These are phyloP conservation scores for Verticillium dahliae DNA, from an alignment of 2,329 filamentous ascomycete genomes.

Conservation along the genomic window DNA sequence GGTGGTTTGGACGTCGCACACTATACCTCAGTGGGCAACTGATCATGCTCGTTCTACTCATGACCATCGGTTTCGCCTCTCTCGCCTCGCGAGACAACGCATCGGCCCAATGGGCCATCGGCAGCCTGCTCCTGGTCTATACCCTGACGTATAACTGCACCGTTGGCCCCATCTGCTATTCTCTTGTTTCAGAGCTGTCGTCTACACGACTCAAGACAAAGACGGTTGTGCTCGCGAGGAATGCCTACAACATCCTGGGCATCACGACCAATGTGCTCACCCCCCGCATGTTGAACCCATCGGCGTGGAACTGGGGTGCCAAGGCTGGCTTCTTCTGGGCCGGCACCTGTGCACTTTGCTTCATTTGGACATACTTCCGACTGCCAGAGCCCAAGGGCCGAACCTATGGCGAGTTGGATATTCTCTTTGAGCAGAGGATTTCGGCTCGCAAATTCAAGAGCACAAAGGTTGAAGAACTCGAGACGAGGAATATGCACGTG, in stretches of 20 bases:
- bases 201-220: conserved; percentile 38
- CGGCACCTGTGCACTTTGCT: conserved; percentile 34
- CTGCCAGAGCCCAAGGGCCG: conserved; percentile 48
- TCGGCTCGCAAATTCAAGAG: conserved; percentile 33
- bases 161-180: conserved; percentile 37
- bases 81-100: conserved; percentile 36
- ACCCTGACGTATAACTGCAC: conserved; percentile 37
- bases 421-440: conserved; percentile 41
- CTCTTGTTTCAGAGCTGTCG: conserved; percentile 35
- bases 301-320: conserved; percentile 40
- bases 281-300: conserved; percentile 39
- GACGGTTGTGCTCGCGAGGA: conserved; percentile 36
- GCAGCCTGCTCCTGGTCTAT: conserved; percentile 36
- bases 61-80: conserved; percentile 34
- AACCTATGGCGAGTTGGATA: conserved; percentile 48
- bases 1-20: conserved; percentile 35
- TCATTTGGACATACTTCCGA: conserved; percentile 44
- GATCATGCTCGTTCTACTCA: conserved; percentile 29
- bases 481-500: neutral
- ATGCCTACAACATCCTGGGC: conserved; percentile 39
- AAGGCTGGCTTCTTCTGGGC: conserved; percentile 40
- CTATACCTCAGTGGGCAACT: conserved; percentile 36
- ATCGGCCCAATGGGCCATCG: conserved; percentile 40
- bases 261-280: conserved; percentile 40
- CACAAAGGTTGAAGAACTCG: conserved; percentile 15